Evolutionary conservation across 768 basidiomycete genomes (phyloP).

Genomic region (Tricholoma hemisulphureum): DNA sequence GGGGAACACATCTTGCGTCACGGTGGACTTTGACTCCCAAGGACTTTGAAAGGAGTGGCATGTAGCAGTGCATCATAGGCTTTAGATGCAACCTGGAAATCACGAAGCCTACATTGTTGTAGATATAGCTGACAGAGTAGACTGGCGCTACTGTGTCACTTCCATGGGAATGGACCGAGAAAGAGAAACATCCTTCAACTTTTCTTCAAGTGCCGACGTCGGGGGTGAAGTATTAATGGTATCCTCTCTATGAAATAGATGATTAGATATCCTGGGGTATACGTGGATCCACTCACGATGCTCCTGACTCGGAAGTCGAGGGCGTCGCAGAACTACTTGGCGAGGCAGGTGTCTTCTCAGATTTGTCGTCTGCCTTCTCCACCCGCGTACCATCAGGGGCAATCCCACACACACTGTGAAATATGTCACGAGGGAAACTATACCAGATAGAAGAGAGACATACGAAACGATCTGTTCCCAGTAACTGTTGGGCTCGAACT

Average conservation of each 20-base stretch:
- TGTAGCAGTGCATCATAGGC: too few relatives aligned
- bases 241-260: not conserved
- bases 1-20: too few relatives aligned
- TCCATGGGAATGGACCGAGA: not conserved
- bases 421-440: not conserved
- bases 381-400: slow-evolving; percentile 54
- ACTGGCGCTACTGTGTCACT: not conserved
- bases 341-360: not conserved
- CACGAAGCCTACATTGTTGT: too few relatives aligned
- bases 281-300: not conserved
- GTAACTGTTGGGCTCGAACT: slow-evolving; percentile 72
- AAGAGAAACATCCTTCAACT: not conserved
- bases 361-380: slow-evolving; percentile 14
- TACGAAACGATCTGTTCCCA: slow-evolving; percentile 79
- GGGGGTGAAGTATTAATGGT: not conserved
- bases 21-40: too few relatives aligned
- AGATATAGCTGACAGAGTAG: not conserved
- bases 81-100: too few relatives aligned
- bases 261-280: not conserved
- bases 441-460: slow-evolving; percentile 17
- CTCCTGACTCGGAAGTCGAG: not conserved
- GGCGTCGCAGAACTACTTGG: not conserved
- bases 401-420: slow-evolving; percentile 51
- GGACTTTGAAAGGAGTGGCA: too few relatives aligned
- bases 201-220: not conserved